Percentiles rank a stretch among this genome's conserved stretches.
These are phyloP conservation scores for Citrullus mucosospermus DNA, from an alignment of 306 rosid species.

Conservation along the genomic window DNA sequence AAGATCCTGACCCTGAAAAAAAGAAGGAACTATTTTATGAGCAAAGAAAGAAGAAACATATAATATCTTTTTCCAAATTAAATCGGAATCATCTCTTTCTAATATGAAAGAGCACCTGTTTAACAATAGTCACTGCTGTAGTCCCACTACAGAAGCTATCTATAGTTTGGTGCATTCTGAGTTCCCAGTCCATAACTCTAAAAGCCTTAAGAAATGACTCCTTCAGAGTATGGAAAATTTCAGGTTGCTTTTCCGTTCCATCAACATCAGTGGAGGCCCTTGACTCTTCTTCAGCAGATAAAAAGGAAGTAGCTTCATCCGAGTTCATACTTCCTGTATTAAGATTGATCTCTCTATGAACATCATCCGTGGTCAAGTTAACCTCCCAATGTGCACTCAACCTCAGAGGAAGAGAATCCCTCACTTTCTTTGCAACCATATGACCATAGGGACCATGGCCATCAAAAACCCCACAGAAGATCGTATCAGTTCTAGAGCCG, in stretches of 20 bases:
- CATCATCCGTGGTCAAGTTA: constrained; percentile 37
- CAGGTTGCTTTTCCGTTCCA: constrained; percentile 58
- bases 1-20: constrained; percentile 69
- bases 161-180: constrained; percentile 51
- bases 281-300: constrained; percentile 58
- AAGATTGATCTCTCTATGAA: constrained; percentile 57
- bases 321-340: constrained; percentile 57
- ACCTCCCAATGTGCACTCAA: constrained; percentile 84
- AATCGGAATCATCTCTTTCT: neutral
- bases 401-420: constrained; percentile 90
- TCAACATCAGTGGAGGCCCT: constrained; percentile 43
- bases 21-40: constrained; percentile 7
- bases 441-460: constrained; percentile 98
- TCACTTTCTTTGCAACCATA: constrained; percentile 96
- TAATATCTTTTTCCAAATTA: neutral
- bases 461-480: constrained; percentile 95
- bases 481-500: constrained; percentile 62
- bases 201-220: constrained; percentile 81
- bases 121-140: constrained; percentile 85
- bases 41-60: constrained; percentile 20
- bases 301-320: constrained; percentile 46
- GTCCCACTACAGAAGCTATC: constrained; percentile 97
- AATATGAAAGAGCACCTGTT: constrained; percentile 46
- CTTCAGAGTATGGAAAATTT: constrained; percentile 59
- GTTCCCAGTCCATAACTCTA: constrained; percentile 81